Conservation (phyloP, 768 basidiomycete species). For the Panaeolus cyanescens region DNA sequence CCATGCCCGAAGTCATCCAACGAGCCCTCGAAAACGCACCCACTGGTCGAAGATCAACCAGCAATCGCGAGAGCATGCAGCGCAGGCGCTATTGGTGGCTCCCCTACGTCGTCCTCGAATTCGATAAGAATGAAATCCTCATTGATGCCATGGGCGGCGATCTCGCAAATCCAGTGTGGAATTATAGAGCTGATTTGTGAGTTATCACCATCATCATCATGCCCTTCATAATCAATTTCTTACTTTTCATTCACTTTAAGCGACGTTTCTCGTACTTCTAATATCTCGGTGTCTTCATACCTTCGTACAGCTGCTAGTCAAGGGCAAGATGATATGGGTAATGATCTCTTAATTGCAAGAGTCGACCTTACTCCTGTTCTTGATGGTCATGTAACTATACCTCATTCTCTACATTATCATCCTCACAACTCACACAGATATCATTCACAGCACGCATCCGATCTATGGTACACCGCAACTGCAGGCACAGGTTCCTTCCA, state of each 20-base stretch:
- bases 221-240: slow-evolving; percentile 2
- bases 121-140: slow-evolving; percentile 96
- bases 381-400: slow-evolving; percentile 65
- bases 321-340: slow-evolving; percentile 93
- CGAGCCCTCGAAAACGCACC: slow-evolving; percentile 71
- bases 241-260: slow-evolving; percentile 39
- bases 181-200: slow-evolving; percentile 94
- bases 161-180: slow-evolving; percentile 87
- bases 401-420: slow-evolving; percentile 3
- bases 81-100: slow-evolving; percentile 95
- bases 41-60: slow-evolving; percentile 54
- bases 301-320: slow-evolving; percentile 78
- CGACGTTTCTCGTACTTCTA: slow-evolving; percentile 94
- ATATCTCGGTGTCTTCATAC: slow-evolving; percentile 90
- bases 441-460: slow-evolving; percentile 68
- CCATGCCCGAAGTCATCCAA: slow-evolving; percentile 84
- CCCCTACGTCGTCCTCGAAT: slow-evolving; percentile 96
- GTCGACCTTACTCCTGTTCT: slow-evolving; percentile 86
- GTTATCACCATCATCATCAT: slow-evolving; percentile 33
- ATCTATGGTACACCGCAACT: slow-evolving; percentile 88
- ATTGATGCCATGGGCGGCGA: slow-evolving; percentile 98
- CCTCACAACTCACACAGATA: slow-evolving; percentile 12
- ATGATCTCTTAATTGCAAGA: slow-evolving; percentile 92
- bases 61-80: slow-evolving; percentile 89
- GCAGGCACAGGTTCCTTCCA: slow-evolving; percentile 92